Evolutionary conservation across 805 yeast genomes (phyloP).

Genomic region (Scheffersomyces amazonensis): DNA sequence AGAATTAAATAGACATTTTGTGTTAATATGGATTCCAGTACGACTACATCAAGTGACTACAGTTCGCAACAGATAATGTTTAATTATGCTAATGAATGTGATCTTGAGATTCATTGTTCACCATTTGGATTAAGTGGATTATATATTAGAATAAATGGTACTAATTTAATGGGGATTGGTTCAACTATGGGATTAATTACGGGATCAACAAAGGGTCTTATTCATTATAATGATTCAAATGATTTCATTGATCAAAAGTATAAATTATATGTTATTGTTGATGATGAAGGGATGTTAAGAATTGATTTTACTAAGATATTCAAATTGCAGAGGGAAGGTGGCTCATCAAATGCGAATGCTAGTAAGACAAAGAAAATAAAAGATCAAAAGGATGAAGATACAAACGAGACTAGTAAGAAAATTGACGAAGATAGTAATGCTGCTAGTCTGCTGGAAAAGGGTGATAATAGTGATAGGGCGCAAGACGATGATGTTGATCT

Average conservation of each 20-base stretch:
- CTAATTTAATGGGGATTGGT: conserved; percentile 52
- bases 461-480: neutral
- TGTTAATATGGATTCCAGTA: too few species aligned
- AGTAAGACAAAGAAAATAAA: neutral
- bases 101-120: conserved; percentile 52
- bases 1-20: too few species aligned
- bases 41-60: neutral
- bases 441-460: too few species aligned
- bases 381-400: neutral
- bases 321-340: conserved; percentile 11
- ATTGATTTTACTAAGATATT: conserved; percentile 52
- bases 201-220: conserved; percentile 46
- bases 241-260: conserved; percentile 47
- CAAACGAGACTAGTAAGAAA: neutral
- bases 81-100: conserved; percentile 49
- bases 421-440: neutral
- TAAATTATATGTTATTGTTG: conserved; percentile 47
- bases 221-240: conserved; percentile 47
- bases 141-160: conserved; percentile 46
- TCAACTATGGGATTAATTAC: conserved; percentile 57
- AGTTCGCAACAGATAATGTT: conserved; percentile 19
- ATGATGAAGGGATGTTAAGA: conserved; percentile 43
- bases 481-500: neutral
- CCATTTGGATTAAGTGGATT: conserved; percentile 55
- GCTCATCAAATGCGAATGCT: neutral